A percentile compares a stretch with the other conserved stretches of the same genome.
Conservation (phyloP, 2,329 filamentous ascomycete genomes). For the Aspergillus floridensis region DNA sequence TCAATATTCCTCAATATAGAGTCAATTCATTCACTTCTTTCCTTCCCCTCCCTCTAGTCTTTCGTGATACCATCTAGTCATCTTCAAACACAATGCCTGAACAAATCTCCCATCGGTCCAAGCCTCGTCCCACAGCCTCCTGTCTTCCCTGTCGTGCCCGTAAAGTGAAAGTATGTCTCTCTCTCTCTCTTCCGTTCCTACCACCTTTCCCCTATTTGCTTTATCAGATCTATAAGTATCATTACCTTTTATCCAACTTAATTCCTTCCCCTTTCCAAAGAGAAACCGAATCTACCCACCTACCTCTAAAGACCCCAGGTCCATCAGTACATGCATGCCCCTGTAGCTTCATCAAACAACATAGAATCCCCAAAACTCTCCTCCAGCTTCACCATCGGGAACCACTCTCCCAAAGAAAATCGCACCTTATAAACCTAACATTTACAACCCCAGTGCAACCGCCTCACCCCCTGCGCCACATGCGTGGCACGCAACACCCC, state of each 20-base stretch:
- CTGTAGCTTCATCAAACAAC: neutral
- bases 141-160: conserved; percentile 15
- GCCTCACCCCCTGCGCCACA: conserved; percentile 16
- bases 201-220: neutral
- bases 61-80: neutral
- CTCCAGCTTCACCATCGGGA: neutral
- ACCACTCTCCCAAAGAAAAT: neutral
- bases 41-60: no score
- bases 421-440: neutral
- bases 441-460: conserved; percentile 14
- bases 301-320: no score
- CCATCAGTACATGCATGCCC: no score
- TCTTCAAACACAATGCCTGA: no score
- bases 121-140: conserved; percentile 18
- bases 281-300: neutral
- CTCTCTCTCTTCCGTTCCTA: no score
- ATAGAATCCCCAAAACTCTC: neutral
- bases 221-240: no score
- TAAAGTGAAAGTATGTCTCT: conserved; percentile 16
- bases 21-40: neutral
- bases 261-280: neutral
- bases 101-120: conserved; percentile 1
- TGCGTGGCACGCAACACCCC: conserved; percentile 16
- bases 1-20: neutral
- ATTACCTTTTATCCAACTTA: no score